Percentiles rank a stretch among this genome's conserved stretches.
Evolutionary conservation across 768 basidiomycete species (phyloP).

Genomic region (Lactifluus subvellereus): DNA sequence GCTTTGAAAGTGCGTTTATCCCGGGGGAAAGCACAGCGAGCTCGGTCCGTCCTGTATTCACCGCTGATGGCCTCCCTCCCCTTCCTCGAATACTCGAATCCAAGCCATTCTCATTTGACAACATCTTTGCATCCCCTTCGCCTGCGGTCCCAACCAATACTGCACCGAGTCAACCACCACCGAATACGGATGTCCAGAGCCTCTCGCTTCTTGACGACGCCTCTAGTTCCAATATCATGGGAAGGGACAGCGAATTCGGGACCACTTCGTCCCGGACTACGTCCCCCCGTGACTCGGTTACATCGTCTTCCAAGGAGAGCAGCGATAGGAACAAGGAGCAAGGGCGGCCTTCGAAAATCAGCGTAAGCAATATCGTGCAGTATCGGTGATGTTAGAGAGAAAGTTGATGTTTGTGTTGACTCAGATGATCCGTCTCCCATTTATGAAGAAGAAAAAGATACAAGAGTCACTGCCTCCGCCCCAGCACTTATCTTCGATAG

Average conservation of each 20-base stretch:
- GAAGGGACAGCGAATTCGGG: slow-evolving; percentile 33
- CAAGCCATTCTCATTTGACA: slow-evolving; percentile 16
- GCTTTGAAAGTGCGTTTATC: slow-evolving; percentile 35
- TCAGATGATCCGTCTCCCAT: slow-evolving; percentile 67
- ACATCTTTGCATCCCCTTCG: slow-evolving; percentile 1
- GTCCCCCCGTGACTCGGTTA: slow-evolving; percentile 28
- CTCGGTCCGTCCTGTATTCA: slow-evolving; percentile 5
- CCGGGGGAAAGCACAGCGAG: slow-evolving; percentile 13
- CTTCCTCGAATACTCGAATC: slow-evolving; percentile 16
- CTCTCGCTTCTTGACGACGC: slow-evolving; percentile 43
- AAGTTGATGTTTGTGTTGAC: slow-evolving; percentile 18
- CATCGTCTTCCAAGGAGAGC: slow-evolving; percentile 47
- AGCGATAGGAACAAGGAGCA: slow-evolving; percentile 50
- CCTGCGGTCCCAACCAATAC: slow-evolving; percentile 14
- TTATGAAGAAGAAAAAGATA: slow-evolving; percentile 69
- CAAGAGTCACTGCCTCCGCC: slow-evolving; percentile 42
- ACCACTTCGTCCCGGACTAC: slow-evolving; percentile 34
- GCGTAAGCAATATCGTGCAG: slow-evolving; percentile 45
- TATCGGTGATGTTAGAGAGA: not conserved
- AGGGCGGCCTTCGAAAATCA: slow-evolving; percentile 64
- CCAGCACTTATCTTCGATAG: slow-evolving; percentile 33
- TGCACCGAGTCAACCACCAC: slow-evolving; percentile 10
- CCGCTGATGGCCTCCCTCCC: slow-evolving; percentile 12
- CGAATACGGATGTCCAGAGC: not conserved
- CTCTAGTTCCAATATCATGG: slow-evolving; percentile 32